phyloP scores from a whole-genome alignment of 805 yeast species.

The Yamadazyma philogaea region DNA sequence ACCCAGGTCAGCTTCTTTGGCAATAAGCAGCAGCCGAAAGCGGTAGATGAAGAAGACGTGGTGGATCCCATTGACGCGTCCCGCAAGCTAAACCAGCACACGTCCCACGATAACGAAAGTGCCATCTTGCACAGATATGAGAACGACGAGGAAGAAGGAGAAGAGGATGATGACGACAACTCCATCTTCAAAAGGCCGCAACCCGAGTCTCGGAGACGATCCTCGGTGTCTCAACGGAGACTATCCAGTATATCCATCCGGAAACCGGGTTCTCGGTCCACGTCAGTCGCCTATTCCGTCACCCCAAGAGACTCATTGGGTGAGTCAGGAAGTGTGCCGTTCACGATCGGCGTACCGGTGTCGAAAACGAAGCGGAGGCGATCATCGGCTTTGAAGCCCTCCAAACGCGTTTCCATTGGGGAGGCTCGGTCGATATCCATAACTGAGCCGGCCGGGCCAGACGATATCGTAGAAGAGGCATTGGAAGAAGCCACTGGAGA shows the following conservation, averaged over 20 bases:
- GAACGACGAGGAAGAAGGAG: conserved; percentile 4
- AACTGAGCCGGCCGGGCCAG: not conserved
- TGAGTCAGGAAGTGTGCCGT: conserved; percentile 21
- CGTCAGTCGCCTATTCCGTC: conserved; percentile 26
- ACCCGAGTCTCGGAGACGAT: conserved; percentile 23
- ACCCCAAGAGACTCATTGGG: conserved; percentile 15
- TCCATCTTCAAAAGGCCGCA: conserved; percentile 29
- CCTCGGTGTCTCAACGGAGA: conserved; percentile 31
- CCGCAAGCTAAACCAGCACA: conserved; percentile 1
- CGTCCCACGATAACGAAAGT: not conserved
- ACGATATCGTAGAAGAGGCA: not conserved
- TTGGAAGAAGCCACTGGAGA: conserved; percentile 10
- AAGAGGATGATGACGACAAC: conserved; percentile 16
- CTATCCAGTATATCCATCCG: conserved; percentile 33
- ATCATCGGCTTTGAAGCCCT: conserved; percentile 19
- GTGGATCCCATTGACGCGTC: conserved; percentile 14
- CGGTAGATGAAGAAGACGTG: conserved; percentile 11
- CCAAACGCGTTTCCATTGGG: conserved; percentile 16
- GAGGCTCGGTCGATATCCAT: conserved; percentile 7
- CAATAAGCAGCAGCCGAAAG: not conserved
- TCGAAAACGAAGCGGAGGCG: conserved; percentile 29
- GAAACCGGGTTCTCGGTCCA: conserved; percentile 21
- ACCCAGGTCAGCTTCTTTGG: conserved; percentile 11
- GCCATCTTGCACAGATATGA: conserved; percentile 4
- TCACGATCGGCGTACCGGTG: conserved; percentile 38